Base-by-base conservation (phyloP, 2,329 filamentous ascomycete genomes). In the Xylariaceae sp. region DNA sequence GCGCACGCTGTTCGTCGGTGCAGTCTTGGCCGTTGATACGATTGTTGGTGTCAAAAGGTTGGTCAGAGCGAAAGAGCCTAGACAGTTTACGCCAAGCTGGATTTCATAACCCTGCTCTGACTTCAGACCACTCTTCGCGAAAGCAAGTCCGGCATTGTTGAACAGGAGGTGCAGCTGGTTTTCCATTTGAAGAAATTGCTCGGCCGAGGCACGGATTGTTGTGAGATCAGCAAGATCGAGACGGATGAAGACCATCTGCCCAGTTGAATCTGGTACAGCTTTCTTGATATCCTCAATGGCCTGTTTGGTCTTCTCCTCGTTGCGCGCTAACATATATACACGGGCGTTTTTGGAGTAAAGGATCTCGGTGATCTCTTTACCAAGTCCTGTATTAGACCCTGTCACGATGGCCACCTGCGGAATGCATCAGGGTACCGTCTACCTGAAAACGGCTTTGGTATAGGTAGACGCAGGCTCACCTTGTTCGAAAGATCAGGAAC, bases 121-220 rank as follows among this genome's bases (percentile, higher is more conserved):
- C 48, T 57, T 62, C 27, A 57, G 23, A 16, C 42, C 37, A 59
- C 4, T 57, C 61, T n/a, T 47, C 39, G 6, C 66, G 60, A 79
- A 82, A 3, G 80, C 65, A 40, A 79, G 58, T 12, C 74, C 71
- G 40, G 73, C 74, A 55, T 75, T 75, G 36, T 74, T 52, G 20
- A 79, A 64, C 5, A 80, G 69, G 21, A 78, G 62, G 10, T 68
- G 67, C 54, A 79, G 70, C 49, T 80, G 75, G 54, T 79, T 80
- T 46, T 83, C 76, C 42, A 74, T 67, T 6, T 77, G 66, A 12
- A 80, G 70, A 32, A 63, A 57, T 2, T 81, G 60, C 0, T 76
- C 73, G 32, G 73, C 71, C 11, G 81, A 60, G 5, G 67, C 57
- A 49, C 65, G 66, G 40, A 52, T 52, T 42, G 48, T 54, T 6